Conservation (phyloP, 2,329 filamentous ascomycete genomes). For the Aspergillus niger region DNA sequence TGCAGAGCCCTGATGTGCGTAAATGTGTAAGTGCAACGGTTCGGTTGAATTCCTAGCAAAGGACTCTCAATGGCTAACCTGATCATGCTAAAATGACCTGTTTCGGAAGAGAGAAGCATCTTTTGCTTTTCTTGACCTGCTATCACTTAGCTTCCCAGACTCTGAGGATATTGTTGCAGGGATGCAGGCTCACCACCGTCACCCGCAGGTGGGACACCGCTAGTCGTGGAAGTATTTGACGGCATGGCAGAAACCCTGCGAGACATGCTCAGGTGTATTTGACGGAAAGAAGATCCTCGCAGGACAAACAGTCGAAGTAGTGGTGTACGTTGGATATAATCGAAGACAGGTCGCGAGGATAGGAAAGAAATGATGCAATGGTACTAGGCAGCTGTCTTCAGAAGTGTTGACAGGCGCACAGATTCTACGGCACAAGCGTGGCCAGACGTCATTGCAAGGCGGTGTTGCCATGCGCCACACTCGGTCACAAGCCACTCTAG, state of each 20-base stretch:
- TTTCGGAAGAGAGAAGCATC: conserved; percentile 50
- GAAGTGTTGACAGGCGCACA: conserved; percentile 39
- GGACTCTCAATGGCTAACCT: conserved; percentile 37
- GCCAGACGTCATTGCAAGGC: conserved; percentile 40
- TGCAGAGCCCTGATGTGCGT: conserved; percentile 45
- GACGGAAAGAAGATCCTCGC: conserved; percentile 5
- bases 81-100: conserved; percentile 55
- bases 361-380: conserved; percentile 20
- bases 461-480: conserved; percentile 33
- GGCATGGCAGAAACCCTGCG: conserved; percentile 41
- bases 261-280: conserved; percentile 37
- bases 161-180: conserved; percentile 9
- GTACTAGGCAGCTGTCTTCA: conserved; percentile 23
- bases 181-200: conserved; percentile 36
- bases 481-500: conserved; percentile 27
- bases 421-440: conserved; percentile 26
- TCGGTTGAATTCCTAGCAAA: neutral
- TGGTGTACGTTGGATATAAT: neutral
- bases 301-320: neutral
- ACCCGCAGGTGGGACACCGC: conserved; percentile 30
- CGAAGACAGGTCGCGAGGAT: conserved; percentile 7
- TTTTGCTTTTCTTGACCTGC: conserved; percentile 54
- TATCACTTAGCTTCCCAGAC: conserved; percentile 16
- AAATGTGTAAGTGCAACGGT: conserved; percentile 16
- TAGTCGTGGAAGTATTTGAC: conserved; percentile 32